Percentiles rank a stretch among this genome's conserved stretches.
These are phyloP conservation scores for Hymenoscyphus infarciens DNA, from an alignment of 2,329 filamentous ascomycete genomes.

Conservation along the genomic window DNA sequence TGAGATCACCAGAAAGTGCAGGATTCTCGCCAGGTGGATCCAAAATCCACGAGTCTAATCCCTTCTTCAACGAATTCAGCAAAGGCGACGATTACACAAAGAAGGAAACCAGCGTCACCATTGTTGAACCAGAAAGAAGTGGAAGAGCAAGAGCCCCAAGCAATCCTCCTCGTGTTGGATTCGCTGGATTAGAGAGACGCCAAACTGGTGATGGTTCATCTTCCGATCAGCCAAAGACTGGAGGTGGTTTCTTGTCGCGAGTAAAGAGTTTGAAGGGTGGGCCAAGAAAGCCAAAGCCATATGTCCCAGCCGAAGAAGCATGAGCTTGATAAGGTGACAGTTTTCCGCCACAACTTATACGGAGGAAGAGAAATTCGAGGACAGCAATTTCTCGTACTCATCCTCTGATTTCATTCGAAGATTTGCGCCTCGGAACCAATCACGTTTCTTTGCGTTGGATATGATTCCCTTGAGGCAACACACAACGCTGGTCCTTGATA, in stretches of 20 bases:
- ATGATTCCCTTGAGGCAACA: background rate
- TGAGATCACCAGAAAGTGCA: conserved; percentile 31
- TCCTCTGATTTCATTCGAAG: background rate
- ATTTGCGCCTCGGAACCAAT: background rate
- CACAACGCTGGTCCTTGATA: background rate
- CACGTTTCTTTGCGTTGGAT: background rate
- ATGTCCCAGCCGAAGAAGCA: conserved; percentile 1
- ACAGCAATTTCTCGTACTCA: background rate
- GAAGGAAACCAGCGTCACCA: conserved; percentile 45
- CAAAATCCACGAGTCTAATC: conserved; percentile 57
- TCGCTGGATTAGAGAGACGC: conserved; percentile 56
- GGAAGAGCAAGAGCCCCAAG: conserved; percentile 48
- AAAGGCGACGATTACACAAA: conserved; percentile 62
- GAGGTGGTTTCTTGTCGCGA: conserved; percentile 67
- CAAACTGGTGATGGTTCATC: conserved; percentile 46
- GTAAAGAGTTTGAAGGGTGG: conserved; percentile 81
- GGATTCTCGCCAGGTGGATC: conserved; percentile 33
- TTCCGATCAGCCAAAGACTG: conserved; percentile 39
- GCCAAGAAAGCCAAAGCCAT: conserved; percentile 43
- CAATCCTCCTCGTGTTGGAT: conserved; percentile 51
- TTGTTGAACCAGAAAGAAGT: conserved; percentile 40
- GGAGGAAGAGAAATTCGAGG: background rate
- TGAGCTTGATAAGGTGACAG: background rate
- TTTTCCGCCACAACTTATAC: background rate
- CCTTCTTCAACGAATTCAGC: conserved; percentile 78